Evolutionary conservation across 805 yeast genomes (phyloP).

Genomic region (Starmerella potacharoeniae): DNA sequence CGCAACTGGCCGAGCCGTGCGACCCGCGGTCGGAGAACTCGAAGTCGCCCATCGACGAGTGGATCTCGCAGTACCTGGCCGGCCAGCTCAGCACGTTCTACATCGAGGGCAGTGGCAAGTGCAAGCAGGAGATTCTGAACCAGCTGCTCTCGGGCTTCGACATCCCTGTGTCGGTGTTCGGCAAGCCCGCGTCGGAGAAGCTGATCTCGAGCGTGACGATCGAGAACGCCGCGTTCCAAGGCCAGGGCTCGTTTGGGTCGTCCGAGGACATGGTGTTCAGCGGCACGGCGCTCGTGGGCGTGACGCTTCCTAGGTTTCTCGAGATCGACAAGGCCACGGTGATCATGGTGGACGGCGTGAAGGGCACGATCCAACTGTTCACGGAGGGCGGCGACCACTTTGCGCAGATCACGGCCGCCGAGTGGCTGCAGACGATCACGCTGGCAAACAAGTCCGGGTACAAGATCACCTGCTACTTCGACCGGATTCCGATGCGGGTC

Average conservation of each 20-base stretch:
- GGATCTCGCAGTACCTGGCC: constrained; percentile 22
- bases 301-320: constrained; percentile 22
- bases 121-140: constrained; percentile 10
- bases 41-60: constrained; percentile 25
- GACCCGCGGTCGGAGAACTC: neutral
- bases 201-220: constrained; percentile 24
- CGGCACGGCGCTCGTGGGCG: constrained; percentile 23
- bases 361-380: constrained; percentile 35
- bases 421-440: constrained; percentile 37
- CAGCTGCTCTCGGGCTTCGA: constrained; percentile 13
- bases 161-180: constrained; percentile 20
- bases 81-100: constrained; percentile 21
- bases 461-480: constrained; percentile 32
- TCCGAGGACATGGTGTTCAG: constrained; percentile 14
- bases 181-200: constrained; percentile 22
- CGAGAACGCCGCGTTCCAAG: constrained; percentile 19
- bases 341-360: constrained; percentile 30
- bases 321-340: constrained; percentile 20
- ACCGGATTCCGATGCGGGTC: constrained; percentile 36
- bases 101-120: constrained; percentile 19
- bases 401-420: constrained; percentile 33
- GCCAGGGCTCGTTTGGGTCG: constrained; percentile 6
- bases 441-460: constrained; percentile 24
- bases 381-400: constrained; percentile 33
- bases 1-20: constrained; percentile 21